Conservation (phyloP, 768 basidiomycete species). For the Lentinula boryana region DNA sequence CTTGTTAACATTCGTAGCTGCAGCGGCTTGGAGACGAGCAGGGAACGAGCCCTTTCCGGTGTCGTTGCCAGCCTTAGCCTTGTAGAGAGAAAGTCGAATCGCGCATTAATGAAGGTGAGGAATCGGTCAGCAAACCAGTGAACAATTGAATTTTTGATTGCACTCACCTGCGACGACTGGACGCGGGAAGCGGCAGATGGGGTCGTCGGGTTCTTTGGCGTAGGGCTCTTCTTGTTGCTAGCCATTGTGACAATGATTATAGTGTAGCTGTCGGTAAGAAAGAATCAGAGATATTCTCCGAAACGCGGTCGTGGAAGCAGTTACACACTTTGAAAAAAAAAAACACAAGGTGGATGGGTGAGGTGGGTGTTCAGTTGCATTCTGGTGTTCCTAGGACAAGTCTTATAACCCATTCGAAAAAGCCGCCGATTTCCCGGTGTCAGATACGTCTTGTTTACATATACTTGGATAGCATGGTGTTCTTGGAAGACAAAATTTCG, state of each 20-base stretch:
- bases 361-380: background rate
- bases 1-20: conserved; percentile 1
- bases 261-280: background rate
- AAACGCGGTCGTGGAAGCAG: background rate
- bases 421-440: background rate
- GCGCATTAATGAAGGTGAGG: background rate
- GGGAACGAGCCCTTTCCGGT: background rate
- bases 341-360: background rate
- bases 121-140: background rate
- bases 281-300: background rate
- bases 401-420: background rate
- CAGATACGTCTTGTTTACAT: background rate
- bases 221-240: background rate
- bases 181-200: conserved; percentile 1
- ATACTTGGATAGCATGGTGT: background rate
- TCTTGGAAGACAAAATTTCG: background rate
- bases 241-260: background rate
- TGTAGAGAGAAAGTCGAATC: background rate
- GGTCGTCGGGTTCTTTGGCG: conserved; percentile 1
- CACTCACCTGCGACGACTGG: conserved; percentile 5
- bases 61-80: conserved; percentile 4
- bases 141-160: too few species aligned
- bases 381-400: background rate
- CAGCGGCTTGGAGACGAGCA: conserved; percentile 1
- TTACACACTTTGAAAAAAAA: background rate